Base-by-base conservation (phyloP, 2,329 filamentous ascomycete genomes). In the Aureobasidium melanogenum region DNA sequence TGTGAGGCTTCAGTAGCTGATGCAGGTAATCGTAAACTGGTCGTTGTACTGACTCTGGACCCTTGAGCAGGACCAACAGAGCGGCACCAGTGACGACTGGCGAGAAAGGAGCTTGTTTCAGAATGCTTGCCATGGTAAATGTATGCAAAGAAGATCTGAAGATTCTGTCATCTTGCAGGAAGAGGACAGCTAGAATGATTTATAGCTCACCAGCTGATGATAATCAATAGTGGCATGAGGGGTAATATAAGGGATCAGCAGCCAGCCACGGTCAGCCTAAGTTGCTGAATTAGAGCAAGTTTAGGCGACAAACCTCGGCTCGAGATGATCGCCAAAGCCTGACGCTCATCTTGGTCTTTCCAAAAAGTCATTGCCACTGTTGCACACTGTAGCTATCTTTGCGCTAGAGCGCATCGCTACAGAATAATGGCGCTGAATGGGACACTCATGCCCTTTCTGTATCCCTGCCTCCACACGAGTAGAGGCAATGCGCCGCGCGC, bases 371-470 rank as follows among this genome's bases (percentile, higher is more conserved):
- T 57, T 57, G 54, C 54, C 54, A 57, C 54, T 57, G n/a, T 6
- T 26, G 14, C 12, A n/a, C n/a, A n/a, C n/a, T n/a, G n/a, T 9
- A 34, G 8, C 17, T 6, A 34, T 46, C 14, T 26, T 22, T 55
- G 24, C 26, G 39, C n/a, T 17, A 7, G 17, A 30, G 36, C 15
- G 12, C 12, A 5, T 28, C 51, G 51, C 26, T 10, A 19, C 9
- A 47, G 15, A 15, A 54, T 26, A 28, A 51, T 48, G 44, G 19
- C 65, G 61, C 2, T 34, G 24, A 46, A 56, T 58, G 70, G 70
- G 54, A 76, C 73, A 32, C 67, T 77, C 62, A 74, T 76, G 36
- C 75, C 76, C 30, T 79, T 79, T 64, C 71, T 79, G 55, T 79
- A 78, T 67, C 77, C 77, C 32, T 74, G 73, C 32, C 69, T 78